Evolutionary conservation across 164 flowering plant species (phyloP), one percentile per base, ranked within the genome.

Genomic region (Buxus sempervirens): DNA sequence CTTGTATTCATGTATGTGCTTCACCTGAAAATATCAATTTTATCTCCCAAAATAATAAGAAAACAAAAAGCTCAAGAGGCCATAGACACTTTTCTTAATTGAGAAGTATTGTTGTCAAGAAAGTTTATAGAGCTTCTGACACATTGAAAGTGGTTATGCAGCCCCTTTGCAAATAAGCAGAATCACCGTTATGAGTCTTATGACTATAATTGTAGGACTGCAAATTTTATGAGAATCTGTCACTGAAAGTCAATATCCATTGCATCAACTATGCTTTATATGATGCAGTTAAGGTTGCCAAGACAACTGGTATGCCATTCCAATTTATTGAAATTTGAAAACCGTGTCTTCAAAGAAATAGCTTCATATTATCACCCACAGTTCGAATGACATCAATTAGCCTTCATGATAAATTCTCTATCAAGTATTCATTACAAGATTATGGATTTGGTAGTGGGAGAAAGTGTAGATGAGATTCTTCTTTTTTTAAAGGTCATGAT

Each of bases 1-100:
- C 81, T 91, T 94, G 82, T 94, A 94, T 71, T 94, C 98, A 70
- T 94, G 98, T 58, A 94, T 94, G 78, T 97, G 96, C 77, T 94
- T 94, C 63, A 94, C 89, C 98, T 94, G 84, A 73, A 79, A 67
- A 65, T 28, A 49, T 58, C 19, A 23, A 56, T 25, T 45, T 45
- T 10, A 1, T 45, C 51, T 10, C 14, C 14, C 51, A 15, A 45
- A 45, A 45, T 10, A 10, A 45, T 45, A 10, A n/a, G 18, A 45
- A 45, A 45, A 15, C 14, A 45, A 45, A n/a, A 45, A 45, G 38
- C 38, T 3, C 3, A 7, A 10, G 51, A 45, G 51, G 13, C 51
- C 18, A 45, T 15, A 10, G 13, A 15, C 16, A 45, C 18, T 4
- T 45, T 45, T 45, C 18, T 45, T 45, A 45, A 45, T 6, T 45